Conservation (phyloP, 768 basidiomycete species). For the Candolleomyces eurysporus region DNA sequence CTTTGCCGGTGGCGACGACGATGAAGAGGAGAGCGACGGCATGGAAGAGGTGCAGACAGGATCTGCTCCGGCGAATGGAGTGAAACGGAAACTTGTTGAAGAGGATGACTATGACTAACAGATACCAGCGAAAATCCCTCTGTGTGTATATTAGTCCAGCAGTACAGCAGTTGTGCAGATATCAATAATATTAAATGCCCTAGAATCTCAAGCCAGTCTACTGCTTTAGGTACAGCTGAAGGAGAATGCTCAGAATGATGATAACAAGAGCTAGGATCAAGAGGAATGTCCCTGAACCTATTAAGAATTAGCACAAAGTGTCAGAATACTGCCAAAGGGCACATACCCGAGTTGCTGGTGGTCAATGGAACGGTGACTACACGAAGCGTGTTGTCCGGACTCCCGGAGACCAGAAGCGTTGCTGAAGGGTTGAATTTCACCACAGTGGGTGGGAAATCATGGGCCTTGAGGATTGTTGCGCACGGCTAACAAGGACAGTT, state of each 20-base stretch:
- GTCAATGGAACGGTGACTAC: conserved; percentile 47
- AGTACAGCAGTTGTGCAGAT: conserved; percentile 16
- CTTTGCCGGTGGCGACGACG: conserved; percentile 74
- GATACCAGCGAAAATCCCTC: background rate
- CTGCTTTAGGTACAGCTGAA: conserved; percentile 12
- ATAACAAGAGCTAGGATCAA: conserved; percentile 42
- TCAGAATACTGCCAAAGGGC: background rate
- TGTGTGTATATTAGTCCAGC: conserved; percentile 15
- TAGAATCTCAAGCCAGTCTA: background rate
- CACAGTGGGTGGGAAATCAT: conserved; percentile 91
- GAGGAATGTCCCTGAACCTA: conserved; percentile 40
- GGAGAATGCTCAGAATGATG: conserved; percentile 40
- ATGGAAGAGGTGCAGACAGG: conserved; percentile 77
- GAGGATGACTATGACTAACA: conserved; percentile 82
- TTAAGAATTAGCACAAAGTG: conserved; percentile 10
- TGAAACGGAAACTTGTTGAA: conserved; percentile 79
- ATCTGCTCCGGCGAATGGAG: conserved; percentile 51
- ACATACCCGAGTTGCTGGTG: conserved; percentile 53
- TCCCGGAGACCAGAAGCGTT: conserved; percentile 81
- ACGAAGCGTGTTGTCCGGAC: conserved; percentile 86
- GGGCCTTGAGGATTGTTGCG: conserved; percentile 85
- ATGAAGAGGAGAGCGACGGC: conserved; percentile 75
- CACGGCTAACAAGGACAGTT: conserved; percentile 58
- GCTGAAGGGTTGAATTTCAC: conserved; percentile 85
- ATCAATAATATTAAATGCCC: conserved; percentile 8